A percentile compares a stretch with the other conserved stretches of the same genome.
phyloP scores from a whole-genome alignment of 345 rosid genomes.

The Pseudoturritis turrita region DNA sequence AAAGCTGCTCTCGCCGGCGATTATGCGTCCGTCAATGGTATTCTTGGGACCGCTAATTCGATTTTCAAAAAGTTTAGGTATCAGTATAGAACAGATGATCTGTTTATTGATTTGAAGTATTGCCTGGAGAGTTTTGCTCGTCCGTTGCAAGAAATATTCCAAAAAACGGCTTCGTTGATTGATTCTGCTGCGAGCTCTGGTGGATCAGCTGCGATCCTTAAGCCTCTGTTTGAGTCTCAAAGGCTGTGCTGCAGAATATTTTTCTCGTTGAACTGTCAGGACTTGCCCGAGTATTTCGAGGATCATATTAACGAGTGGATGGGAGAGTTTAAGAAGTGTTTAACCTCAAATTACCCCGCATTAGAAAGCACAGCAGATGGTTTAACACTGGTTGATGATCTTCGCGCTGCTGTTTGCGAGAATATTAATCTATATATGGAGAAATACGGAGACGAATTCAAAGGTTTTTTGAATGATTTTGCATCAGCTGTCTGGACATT shows the following conservation, averaged over 20 bases:
- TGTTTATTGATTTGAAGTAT: conserved; percentile 74
- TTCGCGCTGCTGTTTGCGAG: conserved; percentile 86
- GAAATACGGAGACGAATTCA: conserved; percentile 93
- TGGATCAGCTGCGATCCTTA: conserved; percentile 42
- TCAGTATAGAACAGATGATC: conserved; percentile 74
- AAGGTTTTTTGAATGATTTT: conserved; percentile 60
- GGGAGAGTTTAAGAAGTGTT: conserved; percentile 76
- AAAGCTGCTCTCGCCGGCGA: conserved; percentile 44
- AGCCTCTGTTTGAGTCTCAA: conserved; percentile 75
- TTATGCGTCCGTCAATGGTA: conserved; percentile 74
- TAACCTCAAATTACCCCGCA: conserved; percentile 50
- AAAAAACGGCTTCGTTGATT: conserved; percentile 56
- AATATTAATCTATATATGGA: conserved; percentile 93
- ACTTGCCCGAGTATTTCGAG: conserved; percentile 91
- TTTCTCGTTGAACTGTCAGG: conserved; percentile 82
- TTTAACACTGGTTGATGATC: conserved; percentile 54
- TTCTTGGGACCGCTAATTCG: conserved; percentile 86
- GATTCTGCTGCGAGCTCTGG: conserved; percentile 51
- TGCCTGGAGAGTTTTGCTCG: conserved; percentile 68
- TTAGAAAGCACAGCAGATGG: conserved; percentile 60
- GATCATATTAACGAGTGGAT: conserved; percentile 97
- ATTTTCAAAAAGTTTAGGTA: conserved; percentile 84
- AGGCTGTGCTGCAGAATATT: conserved; percentile 85
- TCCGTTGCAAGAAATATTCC: conserved; percentile 67
- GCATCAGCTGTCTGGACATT: conserved; percentile 87